Base-by-base conservation (phyloP, 2,329 filamentous ascomycete species). In the Calonectria montana region DNA sequence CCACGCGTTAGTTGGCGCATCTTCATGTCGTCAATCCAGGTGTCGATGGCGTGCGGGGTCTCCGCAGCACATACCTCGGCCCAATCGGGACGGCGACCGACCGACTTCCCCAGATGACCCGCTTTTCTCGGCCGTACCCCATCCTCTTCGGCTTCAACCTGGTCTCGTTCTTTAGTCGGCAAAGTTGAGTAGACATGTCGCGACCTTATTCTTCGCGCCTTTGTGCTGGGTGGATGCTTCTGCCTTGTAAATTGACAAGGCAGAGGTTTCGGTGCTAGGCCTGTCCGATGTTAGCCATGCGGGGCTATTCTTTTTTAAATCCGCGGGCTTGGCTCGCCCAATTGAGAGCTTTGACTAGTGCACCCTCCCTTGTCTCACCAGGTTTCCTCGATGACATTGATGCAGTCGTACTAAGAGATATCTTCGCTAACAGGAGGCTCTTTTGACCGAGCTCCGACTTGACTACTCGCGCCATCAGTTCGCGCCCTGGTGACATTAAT, bases 41-140 rank as follows among this genome's bases (percentile, higher is more conserved):
- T 50, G 35, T 43, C 43, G 61, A 79, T 79, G 75, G 76, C 77
- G 77, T 79, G 77, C 77, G 76, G 77, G 73, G 69, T 73, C 73
- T 66, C 77, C 77, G 75, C 75, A 76, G 50, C 67, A 39, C 16
- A 6, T 39, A n/a, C 12, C 25, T n/a, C 25, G 3, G 43, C 0
- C 77, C 77, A 74, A 74, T 78, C 27, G 73, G 0, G 16, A 1
- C 23, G 3, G 3, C 8, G n/a, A 10, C 72, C 73, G 77, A 47
- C 77, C 77, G 77, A 77, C 53, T 64, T 35, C 70, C 61, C 74
- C 67, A 39, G 62, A 39, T 2, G 37, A 6, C 31, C 59, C 66
- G 31, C 61, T 64, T 23, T 71, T 70, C 31, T 62, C 63, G 62
- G 72, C 39, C 53, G 4, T 47, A 27, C 41, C 63, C 59, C 66